phyloP scores from a whole-genome alignment of 306 rosid species.

The Aeschynomene evenia region DNA sequence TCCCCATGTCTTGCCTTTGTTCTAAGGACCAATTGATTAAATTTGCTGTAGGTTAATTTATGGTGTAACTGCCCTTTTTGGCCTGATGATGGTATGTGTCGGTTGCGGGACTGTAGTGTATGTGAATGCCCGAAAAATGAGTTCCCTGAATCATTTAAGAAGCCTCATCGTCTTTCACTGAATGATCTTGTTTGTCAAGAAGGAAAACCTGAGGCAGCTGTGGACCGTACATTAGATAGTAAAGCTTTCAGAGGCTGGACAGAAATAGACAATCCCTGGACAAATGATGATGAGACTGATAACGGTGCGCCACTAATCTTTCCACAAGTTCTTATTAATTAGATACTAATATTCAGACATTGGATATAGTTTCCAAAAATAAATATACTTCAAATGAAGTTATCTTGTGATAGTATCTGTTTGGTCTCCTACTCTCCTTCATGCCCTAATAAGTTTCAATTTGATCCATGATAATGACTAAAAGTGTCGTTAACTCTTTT shows the following conservation, averaged over 20 bases:
- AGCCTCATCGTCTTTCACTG: slow-evolving; percentile 58
- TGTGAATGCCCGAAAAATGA: slow-evolving; percentile 94
- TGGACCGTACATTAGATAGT: slow-evolving; percentile 85
- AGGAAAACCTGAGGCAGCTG: slow-evolving; percentile 94
- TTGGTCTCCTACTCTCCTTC: background rate
- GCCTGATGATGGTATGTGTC: slow-evolving; percentile 99
- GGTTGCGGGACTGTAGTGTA: slow-evolving; percentile 93
- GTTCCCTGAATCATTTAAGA: slow-evolving; percentile 83
- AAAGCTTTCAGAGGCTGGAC: slow-evolving; percentile 92
- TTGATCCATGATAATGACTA: too few species aligned
- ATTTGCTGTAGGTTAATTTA: slow-evolving; percentile 59
- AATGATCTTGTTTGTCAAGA: slow-evolving; percentile 89
- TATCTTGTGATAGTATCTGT: background rate
- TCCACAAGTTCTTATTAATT: background rate
- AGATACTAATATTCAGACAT: background rate
- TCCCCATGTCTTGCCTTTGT: background rate
- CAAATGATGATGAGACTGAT: slow-evolving; percentile 88
- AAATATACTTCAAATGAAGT: slow-evolving; percentile 13
- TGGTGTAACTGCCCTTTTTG: slow-evolving; percentile 99
- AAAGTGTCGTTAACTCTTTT: too few species aligned
- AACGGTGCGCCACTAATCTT: slow-evolving; percentile 52
- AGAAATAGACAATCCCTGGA: slow-evolving; percentile 91
- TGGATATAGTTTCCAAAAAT: slow-evolving; percentile 6
- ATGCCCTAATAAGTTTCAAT: background rate
- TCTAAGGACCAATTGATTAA: slow-evolving; percentile 23